A percentile compares a stretch with the other conserved stretches of the same genome.
Conservation (phyloP, 2,329 filamentous ascomycete species). For the Ascochyta clinopodiicola region DNA sequence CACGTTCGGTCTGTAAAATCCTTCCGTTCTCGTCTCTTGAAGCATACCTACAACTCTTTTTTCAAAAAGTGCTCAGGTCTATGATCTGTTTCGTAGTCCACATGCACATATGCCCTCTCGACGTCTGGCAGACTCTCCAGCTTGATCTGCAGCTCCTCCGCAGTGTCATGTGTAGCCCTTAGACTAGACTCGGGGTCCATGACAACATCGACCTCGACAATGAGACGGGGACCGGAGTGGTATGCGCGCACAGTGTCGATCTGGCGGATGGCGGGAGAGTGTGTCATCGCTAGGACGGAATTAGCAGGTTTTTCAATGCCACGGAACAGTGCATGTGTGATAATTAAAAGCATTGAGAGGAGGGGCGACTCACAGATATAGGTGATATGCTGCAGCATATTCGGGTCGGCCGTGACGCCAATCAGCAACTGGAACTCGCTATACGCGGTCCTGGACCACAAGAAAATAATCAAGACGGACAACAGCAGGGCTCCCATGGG, state of each 20-base stretch:
- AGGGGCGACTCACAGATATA: conserved; percentile 74
- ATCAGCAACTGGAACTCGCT: conserved; percentile 90
- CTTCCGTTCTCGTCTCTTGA: not conserved
- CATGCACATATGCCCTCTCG: conserved; percentile 93
- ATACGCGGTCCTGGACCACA: conserved; percentile 88
- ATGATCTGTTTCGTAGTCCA: conserved; percentile 96
- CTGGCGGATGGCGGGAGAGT: conserved; percentile 77
- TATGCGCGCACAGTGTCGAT: conserved; percentile 97
- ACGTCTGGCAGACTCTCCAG: conserved; percentile 90
- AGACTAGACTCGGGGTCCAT: conserved; percentile 78
- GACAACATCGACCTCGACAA: conserved; percentile 95
- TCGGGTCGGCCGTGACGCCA: conserved; percentile 83
- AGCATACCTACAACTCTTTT: conserved; percentile 62
- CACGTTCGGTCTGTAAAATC: not conserved
- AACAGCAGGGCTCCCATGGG: conserved; percentile 87
- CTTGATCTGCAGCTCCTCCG: conserved; percentile 93
- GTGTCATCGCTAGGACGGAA: conserved; percentile 70
- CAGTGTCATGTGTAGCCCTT: conserved; percentile 85
- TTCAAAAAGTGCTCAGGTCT: conserved; percentile 82
- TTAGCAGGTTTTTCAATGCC: not conserved
- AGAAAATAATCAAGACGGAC: conserved; percentile 74
- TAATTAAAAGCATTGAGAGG: not conserved
- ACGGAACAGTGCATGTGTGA: not conserved
- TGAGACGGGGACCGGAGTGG: conserved; percentile 84
- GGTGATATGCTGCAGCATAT: conserved; percentile 91